A percentile compares a stretch with the other conserved stretches of the same genome.
phyloP scores from a whole-genome alignment of 768 basidiomycete species.

The Mycena rebaudengoi region DNA sequence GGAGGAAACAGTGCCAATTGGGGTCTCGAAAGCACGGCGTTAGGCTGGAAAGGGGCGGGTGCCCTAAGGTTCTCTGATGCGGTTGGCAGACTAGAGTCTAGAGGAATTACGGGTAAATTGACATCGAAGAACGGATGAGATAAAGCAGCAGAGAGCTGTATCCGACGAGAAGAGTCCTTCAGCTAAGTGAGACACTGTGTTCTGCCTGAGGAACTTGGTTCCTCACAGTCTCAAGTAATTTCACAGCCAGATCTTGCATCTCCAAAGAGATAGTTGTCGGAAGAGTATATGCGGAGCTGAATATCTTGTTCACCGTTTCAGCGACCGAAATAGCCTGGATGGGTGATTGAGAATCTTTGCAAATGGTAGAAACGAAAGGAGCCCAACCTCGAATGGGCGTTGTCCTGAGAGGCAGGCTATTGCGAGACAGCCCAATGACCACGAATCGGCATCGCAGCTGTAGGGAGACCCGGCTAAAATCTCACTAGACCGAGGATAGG shows the following conservation, averaged over 20 bases:
- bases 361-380: not conserved
- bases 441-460: constrained; percentile 50
- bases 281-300: constrained; percentile 30
- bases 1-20: not conserved
- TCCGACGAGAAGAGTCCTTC: constrained; percentile 38
- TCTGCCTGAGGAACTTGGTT: not conserved
- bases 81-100: constrained; percentile 2
- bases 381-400: constrained; percentile 44
- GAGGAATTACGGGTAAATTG: constrained; percentile 20
- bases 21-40: constrained; percentile 3
- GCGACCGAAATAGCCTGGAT: constrained; percentile 30
- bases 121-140: constrained; percentile 43
- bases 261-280: constrained; percentile 35
- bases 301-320: constrained; percentile 33
- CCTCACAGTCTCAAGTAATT: constrained; percentile 40
- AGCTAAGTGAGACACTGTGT: constrained; percentile 1
- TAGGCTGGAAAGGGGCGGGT: constrained; percentile 20
- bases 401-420: constrained; percentile 46
- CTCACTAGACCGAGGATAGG: constrained; percentile 45
- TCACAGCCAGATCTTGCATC: constrained; percentile 34
- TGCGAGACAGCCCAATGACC: constrained; percentile 56
- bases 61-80: constrained; percentile 20
- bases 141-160: constrained; percentile 32
- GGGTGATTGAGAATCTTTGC: not conserved
- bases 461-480: constrained; percentile 41